Percentiles rank a stretch among this genome's conserved stretches.
Conservation (phyloP, 1,284 basidiomycete genomes). For the Neolentinus lepideus region DNA sequence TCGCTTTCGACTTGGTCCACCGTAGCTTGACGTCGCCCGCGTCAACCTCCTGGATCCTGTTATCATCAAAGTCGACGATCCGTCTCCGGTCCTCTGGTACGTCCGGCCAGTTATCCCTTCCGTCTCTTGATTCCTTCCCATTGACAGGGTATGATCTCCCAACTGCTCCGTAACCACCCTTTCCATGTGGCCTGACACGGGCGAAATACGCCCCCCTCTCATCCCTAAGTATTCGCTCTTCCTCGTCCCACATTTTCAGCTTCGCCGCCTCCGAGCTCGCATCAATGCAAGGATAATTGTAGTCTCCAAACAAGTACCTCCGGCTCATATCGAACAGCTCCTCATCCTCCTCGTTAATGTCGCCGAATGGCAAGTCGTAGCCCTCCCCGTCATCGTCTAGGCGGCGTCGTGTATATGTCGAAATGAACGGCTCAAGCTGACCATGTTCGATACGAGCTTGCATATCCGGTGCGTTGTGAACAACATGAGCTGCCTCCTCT, state of each 20-base stretch:
- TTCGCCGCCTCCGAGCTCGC: slow-evolving; percentile 71
- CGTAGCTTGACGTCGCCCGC: slow-evolving; percentile 33
- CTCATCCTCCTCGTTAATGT: slow-evolving; percentile 58
- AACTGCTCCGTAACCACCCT: slow-evolving; percentile 52
- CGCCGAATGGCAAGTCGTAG: slow-evolving; percentile 61
- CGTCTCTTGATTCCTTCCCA: not conserved
- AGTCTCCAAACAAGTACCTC: slow-evolving; percentile 84
- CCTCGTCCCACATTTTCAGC: slow-evolving; percentile 61
- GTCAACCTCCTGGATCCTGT: slow-evolving; percentile 21
- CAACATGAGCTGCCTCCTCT: slow-evolving; percentile 56
- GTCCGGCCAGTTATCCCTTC: not conserved
- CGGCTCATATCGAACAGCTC: slow-evolving; percentile 64
- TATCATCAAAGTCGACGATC: slow-evolving; percentile 37
- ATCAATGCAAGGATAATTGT: slow-evolving; percentile 86
- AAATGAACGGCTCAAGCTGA: slow-evolving; percentile 12
- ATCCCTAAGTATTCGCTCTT: slow-evolving; percentile 61
- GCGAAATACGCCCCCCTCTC: slow-evolving; percentile 67
- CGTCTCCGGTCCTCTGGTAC: not conserved
- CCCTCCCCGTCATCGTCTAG: slow-evolving; percentile 43
- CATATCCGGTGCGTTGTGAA: slow-evolving; percentile 59
- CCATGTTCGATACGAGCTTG: slow-evolving; percentile 24
- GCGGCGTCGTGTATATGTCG: slow-evolving; percentile 8
- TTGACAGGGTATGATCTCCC: slow-evolving; percentile 14
- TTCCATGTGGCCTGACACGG: slow-evolving; percentile 39
- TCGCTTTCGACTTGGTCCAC: slow-evolving; percentile 34